Evolutionary conservation across 305 asterid species (phyloP), one percentile per base, ranked within the genome.

Genomic region (Solanum chacoense): DNA sequence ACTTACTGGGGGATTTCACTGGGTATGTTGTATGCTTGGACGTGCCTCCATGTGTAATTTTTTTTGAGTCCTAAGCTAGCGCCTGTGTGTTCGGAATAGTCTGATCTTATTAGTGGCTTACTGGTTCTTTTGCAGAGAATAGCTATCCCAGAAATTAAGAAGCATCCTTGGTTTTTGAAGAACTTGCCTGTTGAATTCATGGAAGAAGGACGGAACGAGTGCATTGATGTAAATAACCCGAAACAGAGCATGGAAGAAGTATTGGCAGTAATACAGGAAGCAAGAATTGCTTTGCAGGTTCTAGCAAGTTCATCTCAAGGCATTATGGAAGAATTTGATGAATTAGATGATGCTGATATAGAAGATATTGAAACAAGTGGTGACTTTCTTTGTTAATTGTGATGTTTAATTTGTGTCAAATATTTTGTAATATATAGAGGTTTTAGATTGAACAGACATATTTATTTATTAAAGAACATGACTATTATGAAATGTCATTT

Each of bases 261-360:
- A 11, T 38, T 93, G 90, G 93, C 91, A 10, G 90, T 95, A 90
- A 94, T 96, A 89, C 92, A 90, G 88, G 98, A 95, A 88, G 98
- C 98, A 11, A 91, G 93, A 28, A 88, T 90, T 7, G 92, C 69
- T 32, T 55, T 92, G 2, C 91, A 91, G 87, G 26, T 20, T 78
- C 88, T 91, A 26, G 73, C 88, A 10, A 38, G 42, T 38, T 38
- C 85, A 38, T 38, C 8, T 13, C 94, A 89, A 34, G 95, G 94
- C 18, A 93, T 96, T 89, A 92, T 90, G 92, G 97, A 96, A 90
- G 97, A 96, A 90, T 91, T 94, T 26, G 98, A 94, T 79, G 97
- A 95, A 34, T 50, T 94, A 18, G 95, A 94, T 87, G 96, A 94
- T 87, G 93, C 76, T n/a, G 96, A 93, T 77, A 37, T 89, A 79